Evolutionary conservation across 2,329 filamentous ascomycete genomes (phyloP), one percentile per base, ranked within the genome.

Genomic region (Nigrospora oryzae): DNA sequence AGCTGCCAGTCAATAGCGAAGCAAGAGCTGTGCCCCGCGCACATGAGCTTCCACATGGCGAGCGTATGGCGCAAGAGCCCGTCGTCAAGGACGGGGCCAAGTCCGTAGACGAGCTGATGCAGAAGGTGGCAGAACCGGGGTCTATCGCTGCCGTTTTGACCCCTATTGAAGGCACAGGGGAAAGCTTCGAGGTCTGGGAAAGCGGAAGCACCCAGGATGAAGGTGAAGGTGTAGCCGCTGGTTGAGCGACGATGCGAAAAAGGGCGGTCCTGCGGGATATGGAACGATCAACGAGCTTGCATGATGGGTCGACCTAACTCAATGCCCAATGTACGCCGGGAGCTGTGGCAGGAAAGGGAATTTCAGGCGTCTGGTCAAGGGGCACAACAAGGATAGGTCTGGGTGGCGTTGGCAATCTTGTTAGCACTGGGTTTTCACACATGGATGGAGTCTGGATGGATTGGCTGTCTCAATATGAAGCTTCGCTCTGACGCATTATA

Each of bases 171-270:
- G 79, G 75, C 39, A 74, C 76, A 0, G 77, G 73, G 36, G 76
- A 81, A 53, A 72, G 64, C 57, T 79, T 86, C 54, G 80, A 84
- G 54, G 70, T 87, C 14, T 86, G 83, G 82, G 83, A 86, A 62
- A 86, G 81, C 56, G 74, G 71, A 23, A 85, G 80, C 60, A 73
- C 75, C 23, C 77, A 79, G 51, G 83, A 79, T 40, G 81, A 78
- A 45, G 56, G 62, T 2, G 71, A 73, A 46, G 44, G 23, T 10
- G 23, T 28, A 10, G 23, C 23, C 23, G 23, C 23, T 6, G 23
- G 23, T 10, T 28, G 23, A 28, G 2, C 23, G 23, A 28, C 23
- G 10, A 10, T 28, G 7, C 23, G 23, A 28, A 28, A 28, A 28
- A 28, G 7, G 23, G 23, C 23, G 7, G 2, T 7, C 10, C 23